Evolutionary conservation across 2,329 filamentous ascomycete genomes (phyloP).

Genomic region (Anisogramma anomala): DNA sequence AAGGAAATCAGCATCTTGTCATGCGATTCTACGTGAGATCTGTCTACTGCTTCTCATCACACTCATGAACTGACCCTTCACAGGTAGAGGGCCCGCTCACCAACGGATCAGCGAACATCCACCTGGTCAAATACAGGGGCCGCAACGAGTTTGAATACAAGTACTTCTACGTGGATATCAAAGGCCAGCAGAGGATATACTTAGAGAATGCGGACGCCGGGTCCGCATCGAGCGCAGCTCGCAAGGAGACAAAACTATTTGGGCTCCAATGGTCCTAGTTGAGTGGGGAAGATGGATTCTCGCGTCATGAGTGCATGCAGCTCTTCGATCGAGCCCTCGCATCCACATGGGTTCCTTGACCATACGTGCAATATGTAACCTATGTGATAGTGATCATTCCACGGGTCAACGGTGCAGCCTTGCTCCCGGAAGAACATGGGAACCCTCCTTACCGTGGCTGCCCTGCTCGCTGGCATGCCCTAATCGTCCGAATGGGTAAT

Average conservation of each 20-base stretch:
- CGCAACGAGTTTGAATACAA: constrained; percentile 64
- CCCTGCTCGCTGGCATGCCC: too few species aligned
- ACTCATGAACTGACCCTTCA: constrained; percentile 58
- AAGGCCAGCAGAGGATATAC: constrained; percentile 54
- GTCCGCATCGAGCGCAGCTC: constrained; percentile 20
- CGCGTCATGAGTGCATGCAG: too few species aligned
- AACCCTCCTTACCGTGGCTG: too few species aligned
- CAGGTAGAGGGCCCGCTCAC: constrained; percentile 68
- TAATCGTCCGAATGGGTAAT: too few species aligned
- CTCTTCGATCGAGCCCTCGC: too few species aligned
- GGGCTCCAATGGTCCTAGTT: constrained; percentile 46
- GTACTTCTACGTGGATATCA: constrained; percentile 69
- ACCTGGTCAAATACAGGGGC: constrained; percentile 59
- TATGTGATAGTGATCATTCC: too few species aligned
- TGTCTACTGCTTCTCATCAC: constrained; percentile 53
- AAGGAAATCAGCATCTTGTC: constrained; percentile 66
- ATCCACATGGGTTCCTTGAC: too few species aligned
- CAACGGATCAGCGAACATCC: constrained; percentile 61
- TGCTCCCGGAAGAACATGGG: too few species aligned
- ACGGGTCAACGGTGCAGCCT: too few species aligned
- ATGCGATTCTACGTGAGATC: constrained; percentile 70
- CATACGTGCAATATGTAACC: too few species aligned
- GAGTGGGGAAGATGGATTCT: too few species aligned
- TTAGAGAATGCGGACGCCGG: constrained; percentile 48
- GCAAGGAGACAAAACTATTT: constrained; percentile 43